phyloP scores from a whole-genome alignment of 176 grass and related monocot species.

The Aegilops speltoides region DNA sequence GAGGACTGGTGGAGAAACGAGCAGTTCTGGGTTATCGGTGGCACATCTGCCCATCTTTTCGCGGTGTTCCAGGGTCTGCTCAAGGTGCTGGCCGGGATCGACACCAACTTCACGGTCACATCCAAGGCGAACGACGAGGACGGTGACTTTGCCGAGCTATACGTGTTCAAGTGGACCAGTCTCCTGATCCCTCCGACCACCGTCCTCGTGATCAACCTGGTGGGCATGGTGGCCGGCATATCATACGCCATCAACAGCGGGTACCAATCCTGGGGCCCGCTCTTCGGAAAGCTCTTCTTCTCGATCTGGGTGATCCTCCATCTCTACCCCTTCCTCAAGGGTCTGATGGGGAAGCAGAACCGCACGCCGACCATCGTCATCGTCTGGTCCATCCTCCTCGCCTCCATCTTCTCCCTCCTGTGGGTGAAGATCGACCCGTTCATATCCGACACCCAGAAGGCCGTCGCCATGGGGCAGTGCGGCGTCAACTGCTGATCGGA shows the following conservation, averaged over 20 bases:
- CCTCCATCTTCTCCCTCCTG: conserved; percentile 92
- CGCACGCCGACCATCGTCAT: conserved; percentile 89
- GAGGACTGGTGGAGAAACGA: conserved; percentile 97
- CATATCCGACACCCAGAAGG: conserved; percentile 71
- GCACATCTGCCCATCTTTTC: conserved; percentile 91
- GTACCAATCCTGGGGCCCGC: conserved; percentile 89
- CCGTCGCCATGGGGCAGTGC: conserved; percentile 59
- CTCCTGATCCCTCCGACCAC: conserved; percentile 87
- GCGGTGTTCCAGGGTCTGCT: conserved; percentile 89
- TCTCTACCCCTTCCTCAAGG: conserved; percentile 97
- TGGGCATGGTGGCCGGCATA: conserved; percentile 89
- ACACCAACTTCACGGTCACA: conserved; percentile 96
- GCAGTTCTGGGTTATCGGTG: conserved; percentile 96
- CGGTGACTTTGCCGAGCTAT: conserved; percentile 87
- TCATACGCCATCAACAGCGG: conserved; percentile 94
- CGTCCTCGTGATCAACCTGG: conserved; percentile 85
- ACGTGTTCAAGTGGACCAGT: conserved; percentile 95
- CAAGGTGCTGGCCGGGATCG: conserved; percentile 80
- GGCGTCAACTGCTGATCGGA: conserved; percentile 71
- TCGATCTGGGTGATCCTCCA: conserved; percentile 97
- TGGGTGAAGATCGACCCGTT: conserved; percentile 98
- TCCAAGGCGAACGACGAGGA: conserved; percentile 90
- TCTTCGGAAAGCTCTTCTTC: conserved; percentile 95
- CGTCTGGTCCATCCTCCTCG: conserved; percentile 91
- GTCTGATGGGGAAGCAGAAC: conserved; percentile 92